Percentiles rank a stretch among this genome's conserved stretches.
Evolutionary conservation across 2,329 filamentous ascomycete genomes (phyloP).

Genomic region (Beauveria rudraprayagi): DNA sequence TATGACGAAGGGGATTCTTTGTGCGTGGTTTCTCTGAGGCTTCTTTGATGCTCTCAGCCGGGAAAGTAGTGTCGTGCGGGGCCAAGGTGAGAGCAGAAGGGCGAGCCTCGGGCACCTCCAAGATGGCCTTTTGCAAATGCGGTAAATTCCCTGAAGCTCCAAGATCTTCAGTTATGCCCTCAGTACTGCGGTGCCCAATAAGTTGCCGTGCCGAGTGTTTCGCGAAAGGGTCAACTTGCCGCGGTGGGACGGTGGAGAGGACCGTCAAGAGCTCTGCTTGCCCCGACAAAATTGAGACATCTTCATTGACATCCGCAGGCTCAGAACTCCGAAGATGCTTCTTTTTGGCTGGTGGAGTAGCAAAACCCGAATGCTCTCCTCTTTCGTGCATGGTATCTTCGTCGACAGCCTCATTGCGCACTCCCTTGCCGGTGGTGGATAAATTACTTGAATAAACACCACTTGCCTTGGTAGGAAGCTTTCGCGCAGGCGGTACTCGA

Average conservation of each 20-base stretch:
- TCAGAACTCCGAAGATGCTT: slow-evolving; percentile 7
- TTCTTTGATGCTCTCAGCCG: background rate
- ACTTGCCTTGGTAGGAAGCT: background rate
- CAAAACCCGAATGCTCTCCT: background rate
- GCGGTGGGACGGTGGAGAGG: background rate
- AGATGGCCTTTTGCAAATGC: background rate
- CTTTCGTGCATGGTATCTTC: background rate
- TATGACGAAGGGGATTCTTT: background rate
- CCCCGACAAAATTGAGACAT: background rate
- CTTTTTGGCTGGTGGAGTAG: background rate
- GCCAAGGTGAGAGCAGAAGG: background rate
- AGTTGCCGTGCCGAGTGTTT: background rate
- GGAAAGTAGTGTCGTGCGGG: background rate
- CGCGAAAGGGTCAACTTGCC: slow-evolving; percentile 6
- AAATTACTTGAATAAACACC: background rate
- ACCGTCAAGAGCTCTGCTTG: slow-evolving; percentile 5
- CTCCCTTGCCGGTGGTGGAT: background rate
- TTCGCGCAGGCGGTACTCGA: background rate
- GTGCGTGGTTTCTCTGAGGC: background rate
- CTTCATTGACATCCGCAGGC: background rate
- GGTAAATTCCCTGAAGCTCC: background rate
- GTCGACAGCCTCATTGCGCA: background rate
- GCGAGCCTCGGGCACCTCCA: background rate
- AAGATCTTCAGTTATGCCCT: background rate
- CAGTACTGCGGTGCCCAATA: no score